Percentiles rank a stretch among this genome's conserved stretches.
Evolutionary conservation across 2,329 filamentous ascomycete species (phyloP).

Genomic region (Coniochaeta pulveracea): DNA sequence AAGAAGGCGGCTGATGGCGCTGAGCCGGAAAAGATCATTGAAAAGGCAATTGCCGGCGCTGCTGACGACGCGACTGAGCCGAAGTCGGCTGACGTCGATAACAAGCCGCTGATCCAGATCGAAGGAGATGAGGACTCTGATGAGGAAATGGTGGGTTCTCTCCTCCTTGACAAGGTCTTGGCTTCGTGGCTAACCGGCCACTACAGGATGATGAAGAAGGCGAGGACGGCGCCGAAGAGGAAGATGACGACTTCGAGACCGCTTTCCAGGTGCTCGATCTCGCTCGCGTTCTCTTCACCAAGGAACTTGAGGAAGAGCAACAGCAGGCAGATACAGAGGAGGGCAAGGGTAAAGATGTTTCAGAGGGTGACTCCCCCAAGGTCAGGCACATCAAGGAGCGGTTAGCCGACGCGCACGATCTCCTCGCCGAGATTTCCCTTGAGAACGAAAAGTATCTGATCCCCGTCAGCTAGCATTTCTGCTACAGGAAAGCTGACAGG

Average conservation of each 20-base stretch:
- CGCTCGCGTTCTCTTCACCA: slow-evolving; percentile 54
- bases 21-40: slow-evolving; percentile 23
- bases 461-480: slow-evolving; percentile 4
- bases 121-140: slow-evolving; percentile 90
- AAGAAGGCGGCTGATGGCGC: slow-evolving; percentile 14
- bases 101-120: slow-evolving; percentile 83
- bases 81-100: slow-evolving; percentile 36
- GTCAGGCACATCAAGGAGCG: slow-evolving; percentile 64
- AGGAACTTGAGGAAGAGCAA: slow-evolving; percentile 31
- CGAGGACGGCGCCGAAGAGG: slow-evolving; percentile 36
- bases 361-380: slow-evolving; percentile 18
- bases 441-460: slow-evolving; percentile 68
- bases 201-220: slow-evolving; percentile 13
- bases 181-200: slow-evolving; percentile 28
- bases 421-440: slow-evolving; percentile 91
- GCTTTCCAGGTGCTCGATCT: slow-evolving; percentile 81
- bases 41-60: slow-evolving; percentile 8
- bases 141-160: slow-evolving; percentile 38
- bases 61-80: slow-evolving; percentile 17
- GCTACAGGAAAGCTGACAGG: slow-evolving; percentile 44
- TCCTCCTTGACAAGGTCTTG: not conserved
- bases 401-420: slow-evolving; percentile 84
- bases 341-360: slow-evolving; percentile 28
- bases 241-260: slow-evolving; percentile 63
- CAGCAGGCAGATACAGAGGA: slow-evolving; percentile 24